Percentiles rank a stretch among this genome's conserved stretches.
Conservation (phyloP, 345 rosid genomes). For the Camelina sativa region DNA sequence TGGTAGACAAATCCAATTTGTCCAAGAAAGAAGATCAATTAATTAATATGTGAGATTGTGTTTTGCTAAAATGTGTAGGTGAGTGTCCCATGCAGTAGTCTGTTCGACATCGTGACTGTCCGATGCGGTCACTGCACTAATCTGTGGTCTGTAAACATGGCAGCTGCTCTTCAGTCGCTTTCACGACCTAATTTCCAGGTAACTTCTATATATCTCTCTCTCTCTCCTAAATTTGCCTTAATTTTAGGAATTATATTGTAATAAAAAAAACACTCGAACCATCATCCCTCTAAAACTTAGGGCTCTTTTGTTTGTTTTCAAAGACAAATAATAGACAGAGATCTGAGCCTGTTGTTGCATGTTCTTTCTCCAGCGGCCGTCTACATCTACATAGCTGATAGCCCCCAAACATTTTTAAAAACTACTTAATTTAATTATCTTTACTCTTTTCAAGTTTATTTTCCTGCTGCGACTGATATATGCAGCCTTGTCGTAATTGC, state of each 20-base stretch:
- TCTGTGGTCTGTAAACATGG: conserved; percentile 98
- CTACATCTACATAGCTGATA: conserved; percentile 25
- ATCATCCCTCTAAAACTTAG: conserved; percentile 37
- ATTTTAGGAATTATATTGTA: conserved; percentile 50
- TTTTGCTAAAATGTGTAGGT: conserved; percentile 60
- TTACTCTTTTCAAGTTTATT: background rate
- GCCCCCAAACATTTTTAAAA: background rate
- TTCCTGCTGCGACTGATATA: conserved; percentile 32
- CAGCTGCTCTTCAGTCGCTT: conserved; percentile 85
- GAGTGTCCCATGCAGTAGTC: conserved; percentile 92
- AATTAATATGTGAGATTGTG: conserved; percentile 23
- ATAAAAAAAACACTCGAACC: background rate
- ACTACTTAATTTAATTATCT: background rate
- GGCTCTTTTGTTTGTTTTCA: conserved; percentile 38
- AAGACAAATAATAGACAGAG: conserved; percentile 30
- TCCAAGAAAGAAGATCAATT: background rate
- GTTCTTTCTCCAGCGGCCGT: conserved; percentile 42
- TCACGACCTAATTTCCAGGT: conserved; percentile 82
- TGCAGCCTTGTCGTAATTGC: conserved; percentile 34
- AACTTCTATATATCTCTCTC: conserved; percentile 32
- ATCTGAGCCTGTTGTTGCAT: conserved; percentile 49
- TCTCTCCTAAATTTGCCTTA: conserved; percentile 36
- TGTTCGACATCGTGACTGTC: conserved; percentile 89
- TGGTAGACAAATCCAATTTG: conserved; percentile 4
- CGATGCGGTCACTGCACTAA: conserved; percentile 97